Conservation (phyloP, 2,329 filamentous ascomycete genomes). For the Ilyonectria robusta region DNA sequence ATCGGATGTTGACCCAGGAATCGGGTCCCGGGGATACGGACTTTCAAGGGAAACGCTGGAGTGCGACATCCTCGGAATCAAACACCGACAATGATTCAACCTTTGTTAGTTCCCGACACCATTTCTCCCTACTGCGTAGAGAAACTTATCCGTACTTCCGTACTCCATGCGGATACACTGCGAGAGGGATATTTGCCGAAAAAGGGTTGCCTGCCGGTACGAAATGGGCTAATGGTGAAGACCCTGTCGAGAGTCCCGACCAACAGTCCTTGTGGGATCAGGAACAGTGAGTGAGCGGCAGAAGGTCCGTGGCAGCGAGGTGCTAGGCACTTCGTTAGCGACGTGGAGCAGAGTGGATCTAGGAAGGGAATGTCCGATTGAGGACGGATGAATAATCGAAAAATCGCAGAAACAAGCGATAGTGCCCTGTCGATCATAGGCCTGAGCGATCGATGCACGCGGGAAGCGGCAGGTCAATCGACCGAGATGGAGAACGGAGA, state of each 20-base stretch:
- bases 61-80: not conserved
- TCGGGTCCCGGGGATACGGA: no score
- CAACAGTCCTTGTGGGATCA: not conserved
- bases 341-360: not conserved
- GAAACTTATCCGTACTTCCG: not conserved
- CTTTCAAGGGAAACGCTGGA: not conserved
- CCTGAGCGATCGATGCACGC: not conserved
- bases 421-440: not conserved
- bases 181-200: not conserved
- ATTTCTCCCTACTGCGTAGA: not conserved
- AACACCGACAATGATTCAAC: not conserved
- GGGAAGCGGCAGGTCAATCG: not conserved
- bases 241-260: conserved; percentile 1
- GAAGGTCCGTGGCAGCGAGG: not conserved
- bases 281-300: not conserved
- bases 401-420: not conserved
- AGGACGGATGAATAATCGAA: not conserved
- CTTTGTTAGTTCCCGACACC: conserved; percentile 15
- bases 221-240: conserved; percentile 1
- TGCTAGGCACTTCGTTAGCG: not conserved
- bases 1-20: no score
- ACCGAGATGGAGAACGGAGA: not conserved
- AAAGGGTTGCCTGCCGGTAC: conserved; percentile 21
- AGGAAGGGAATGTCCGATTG: not conserved
- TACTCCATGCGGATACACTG: not conserved